Evolutionary conservation across 108 stramenopile species (phyloP).

Genomic region (Seminavis robusta): DNA sequence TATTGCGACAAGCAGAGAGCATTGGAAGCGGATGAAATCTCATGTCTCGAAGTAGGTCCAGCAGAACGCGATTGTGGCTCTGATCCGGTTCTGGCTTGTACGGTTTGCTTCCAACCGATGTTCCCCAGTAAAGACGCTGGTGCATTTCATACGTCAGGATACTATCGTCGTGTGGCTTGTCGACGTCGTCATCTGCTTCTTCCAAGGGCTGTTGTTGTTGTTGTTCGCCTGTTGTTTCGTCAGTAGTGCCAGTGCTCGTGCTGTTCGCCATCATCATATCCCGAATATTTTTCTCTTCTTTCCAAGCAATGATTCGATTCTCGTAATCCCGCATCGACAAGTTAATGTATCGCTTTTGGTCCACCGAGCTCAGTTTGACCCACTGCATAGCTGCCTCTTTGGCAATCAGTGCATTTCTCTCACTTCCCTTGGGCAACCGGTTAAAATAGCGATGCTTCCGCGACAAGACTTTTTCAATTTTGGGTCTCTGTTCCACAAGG

Average conservation of each 20-base stretch:
- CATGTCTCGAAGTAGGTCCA: constrained; percentile 73
- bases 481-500: constrained; percentile 55
- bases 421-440: constrained; percentile 52
- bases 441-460: constrained; percentile 60
- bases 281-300: constrained; percentile 73
- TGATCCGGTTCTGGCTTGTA: constrained; percentile 40
- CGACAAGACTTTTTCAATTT: constrained; percentile 59
- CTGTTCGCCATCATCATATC: constrained; percentile 46
- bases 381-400: constrained; percentile 71
- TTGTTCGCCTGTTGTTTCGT: neutral
- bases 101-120: constrained; percentile 50
- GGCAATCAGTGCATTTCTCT: constrained; percentile 76
- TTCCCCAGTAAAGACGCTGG: constrained; percentile 28
- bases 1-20: constrained; percentile 40
- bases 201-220: neutral
- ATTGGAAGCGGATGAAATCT: constrained; percentile 79
- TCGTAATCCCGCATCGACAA: constrained; percentile 76
- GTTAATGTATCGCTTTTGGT: constrained; percentile 53
- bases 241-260: constrained; percentile 4
- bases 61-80: constrained; percentile 48
- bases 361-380: constrained; percentile 39
- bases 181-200: constrained; percentile 11
- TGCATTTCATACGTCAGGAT: constrained; percentile 28
- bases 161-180: constrained; percentile 24
- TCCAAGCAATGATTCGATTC: constrained; percentile 69